Conservation (phyloP, 306 rosid species). For the Sesbania bispinosa region DNA sequence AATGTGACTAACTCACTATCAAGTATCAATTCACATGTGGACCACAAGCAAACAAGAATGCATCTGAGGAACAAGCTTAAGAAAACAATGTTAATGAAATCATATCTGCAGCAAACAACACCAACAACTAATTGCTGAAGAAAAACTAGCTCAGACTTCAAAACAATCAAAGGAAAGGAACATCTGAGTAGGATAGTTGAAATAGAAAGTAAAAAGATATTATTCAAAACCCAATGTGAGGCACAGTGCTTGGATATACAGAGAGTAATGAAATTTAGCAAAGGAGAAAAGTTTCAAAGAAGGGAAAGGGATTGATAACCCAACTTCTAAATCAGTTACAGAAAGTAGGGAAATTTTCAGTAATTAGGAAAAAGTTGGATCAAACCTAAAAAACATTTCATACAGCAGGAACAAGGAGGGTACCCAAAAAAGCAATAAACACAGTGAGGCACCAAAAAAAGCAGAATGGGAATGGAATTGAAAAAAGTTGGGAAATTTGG, state of each 20-base stretch:
- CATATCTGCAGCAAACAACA: conserved; percentile 4
- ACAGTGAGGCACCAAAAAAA: neutral
- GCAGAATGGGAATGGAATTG: neutral
- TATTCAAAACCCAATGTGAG: conserved; percentile 17
- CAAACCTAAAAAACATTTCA: conserved; percentile 12
- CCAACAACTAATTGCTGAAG: conserved; percentile 14
- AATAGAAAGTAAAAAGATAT: neutral
- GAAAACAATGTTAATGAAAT: conserved; percentile 6
- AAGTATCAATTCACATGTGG: neutral
- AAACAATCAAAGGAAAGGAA: conserved; percentile 18
- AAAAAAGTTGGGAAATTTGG: conserved; percentile 16
- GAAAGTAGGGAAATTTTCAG: neutral
- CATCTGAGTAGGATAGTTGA: neutral
- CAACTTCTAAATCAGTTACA: neutral
- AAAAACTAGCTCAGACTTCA: conserved; percentile 23
- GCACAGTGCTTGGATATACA: conserved; percentile 7
- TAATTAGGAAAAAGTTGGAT: conserved; percentile 4
- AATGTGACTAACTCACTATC: no score
- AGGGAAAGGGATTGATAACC: conserved; percentile 10
- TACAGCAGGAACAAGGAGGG: conserved; percentile 6
- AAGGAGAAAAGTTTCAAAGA: conserved; percentile 16
- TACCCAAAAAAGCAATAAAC: conserved; percentile 7
- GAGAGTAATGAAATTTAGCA: conserved; percentile 18
- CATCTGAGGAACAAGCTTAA: neutral
- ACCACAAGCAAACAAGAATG: conserved; percentile 10